A percentile compares a stretch with the other conserved stretches of the same genome.
phyloP scores from a whole-genome alignment of 2,329 filamentous ascomycete species.

The Alternaria triticina region DNA sequence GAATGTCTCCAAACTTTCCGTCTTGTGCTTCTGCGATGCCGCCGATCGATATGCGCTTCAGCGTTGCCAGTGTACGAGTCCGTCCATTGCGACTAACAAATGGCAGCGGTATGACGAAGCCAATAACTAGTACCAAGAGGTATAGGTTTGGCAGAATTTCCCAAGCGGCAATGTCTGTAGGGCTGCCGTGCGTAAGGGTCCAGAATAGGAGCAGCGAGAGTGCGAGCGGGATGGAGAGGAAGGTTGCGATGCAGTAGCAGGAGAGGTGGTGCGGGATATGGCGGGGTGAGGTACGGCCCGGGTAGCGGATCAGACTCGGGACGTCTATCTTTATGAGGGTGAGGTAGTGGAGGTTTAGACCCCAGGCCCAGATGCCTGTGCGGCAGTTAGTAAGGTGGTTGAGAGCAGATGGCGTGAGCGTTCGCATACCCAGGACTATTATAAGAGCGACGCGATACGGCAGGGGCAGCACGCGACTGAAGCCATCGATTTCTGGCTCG shows the following conservation, averaged over 20 bases:
- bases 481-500: slow-evolving; percentile 74
- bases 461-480: slow-evolving; percentile 85
- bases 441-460: slow-evolving; percentile 90
- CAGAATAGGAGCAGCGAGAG: slow-evolving; percentile 83
- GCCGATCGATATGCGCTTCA: slow-evolving; percentile 81
- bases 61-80: slow-evolving; percentile 73
- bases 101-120: slow-evolving; percentile 76
- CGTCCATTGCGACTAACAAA: slow-evolving; percentile 74
- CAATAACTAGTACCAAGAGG: slow-evolving; percentile 72
- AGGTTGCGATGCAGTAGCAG: slow-evolving; percentile 82
- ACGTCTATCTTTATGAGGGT: slow-evolving; percentile 83
- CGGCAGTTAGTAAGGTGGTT: not conserved
- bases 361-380: slow-evolving; percentile 93
- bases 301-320: slow-evolving; percentile 84
- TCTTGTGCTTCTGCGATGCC: slow-evolving; percentile 85
- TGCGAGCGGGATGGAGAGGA: slow-evolving; percentile 74
- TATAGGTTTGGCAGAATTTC: slow-evolving; percentile 88
- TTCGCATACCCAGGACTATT: slow-evolving; percentile 74
- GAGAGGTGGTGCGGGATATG: slow-evolving; percentile 79
- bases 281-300: slow-evolving; percentile 71
- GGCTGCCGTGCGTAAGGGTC: slow-evolving; percentile 74
- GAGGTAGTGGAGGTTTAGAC: slow-evolving; percentile 87
- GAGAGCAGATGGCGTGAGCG: not conserved
- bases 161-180: slow-evolving; percentile 73
- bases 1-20: slow-evolving; percentile 92